phyloP scores from a whole-genome alignment of 371 early-diverging fungal genomes.

The Mortierella sp. region DNA sequence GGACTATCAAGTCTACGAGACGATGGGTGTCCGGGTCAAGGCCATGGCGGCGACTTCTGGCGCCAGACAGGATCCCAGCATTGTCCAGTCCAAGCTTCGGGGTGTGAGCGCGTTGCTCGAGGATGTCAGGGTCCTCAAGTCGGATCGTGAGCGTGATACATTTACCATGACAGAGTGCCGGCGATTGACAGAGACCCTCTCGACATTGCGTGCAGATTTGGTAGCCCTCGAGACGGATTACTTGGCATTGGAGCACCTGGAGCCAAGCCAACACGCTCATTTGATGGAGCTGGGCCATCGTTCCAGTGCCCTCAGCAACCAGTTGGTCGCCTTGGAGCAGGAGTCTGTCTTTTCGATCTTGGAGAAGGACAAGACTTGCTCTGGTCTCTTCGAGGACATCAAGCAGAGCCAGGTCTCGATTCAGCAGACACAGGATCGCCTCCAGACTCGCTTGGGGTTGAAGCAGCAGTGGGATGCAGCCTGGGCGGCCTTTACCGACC shows the following conservation, averaged over 20 bases:
- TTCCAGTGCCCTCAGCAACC: conserved; percentile 22
- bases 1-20: conserved; percentile 11
- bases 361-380: conserved; percentile 37
- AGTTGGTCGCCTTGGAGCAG: conserved; percentile 36
- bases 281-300: conserved; percentile 25
- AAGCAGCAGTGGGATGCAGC: conserved; percentile 54
- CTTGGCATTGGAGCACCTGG: conserved; percentile 27
- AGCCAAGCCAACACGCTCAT: conserved; percentile 28
- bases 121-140: conserved; percentile 24
- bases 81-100: conserved; percentile 41
- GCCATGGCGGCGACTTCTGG: conserved; percentile 35
- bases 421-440: conserved; percentile 29
- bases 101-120: conserved; percentile 17
- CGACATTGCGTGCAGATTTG: conserved; percentile 22
- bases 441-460: conserved; percentile 34
- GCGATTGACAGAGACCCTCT: conserved; percentile 11
- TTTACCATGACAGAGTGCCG: conserved; percentile 37
- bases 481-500: conserved; percentile 35
- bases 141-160: conserved; percentile 47
- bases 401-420: conserved; percentile 28
- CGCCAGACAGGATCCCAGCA: conserved; percentile 42
- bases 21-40: conserved; percentile 26
- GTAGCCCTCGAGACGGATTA: conserved; percentile 22
- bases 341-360: conserved; percentile 24
- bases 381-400: conserved; percentile 29